These are phyloP conservation scores for Metarhizium robertsii DNA, from an alignment of 2,329 filamentous ascomycete species.

Conservation along the genomic window DNA sequence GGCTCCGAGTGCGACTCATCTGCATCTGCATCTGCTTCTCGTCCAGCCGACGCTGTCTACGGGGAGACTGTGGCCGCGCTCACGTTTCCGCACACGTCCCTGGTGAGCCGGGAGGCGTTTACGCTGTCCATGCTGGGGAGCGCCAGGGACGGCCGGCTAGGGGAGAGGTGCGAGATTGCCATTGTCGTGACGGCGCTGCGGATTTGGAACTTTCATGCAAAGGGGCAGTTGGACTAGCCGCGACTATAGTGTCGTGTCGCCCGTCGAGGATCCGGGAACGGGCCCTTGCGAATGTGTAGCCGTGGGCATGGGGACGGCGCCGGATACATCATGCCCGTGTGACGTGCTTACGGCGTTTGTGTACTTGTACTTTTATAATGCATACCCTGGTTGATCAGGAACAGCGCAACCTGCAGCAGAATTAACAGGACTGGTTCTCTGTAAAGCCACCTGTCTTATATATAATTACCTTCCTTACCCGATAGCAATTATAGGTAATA, in stretches of 20 bases:
- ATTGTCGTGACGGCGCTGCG: slow-evolving; percentile 1
- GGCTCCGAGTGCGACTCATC: neutral
- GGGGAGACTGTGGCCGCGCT: neutral
- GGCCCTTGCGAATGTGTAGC: too few relatives aligned
- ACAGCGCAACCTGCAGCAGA: too few relatives aligned
- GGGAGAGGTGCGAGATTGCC: neutral
- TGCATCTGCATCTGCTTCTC: neutral
- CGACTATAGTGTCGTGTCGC: neutral
- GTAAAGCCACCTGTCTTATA: too few relatives aligned
- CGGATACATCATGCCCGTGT: too few relatives aligned
- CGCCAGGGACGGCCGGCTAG: neutral
- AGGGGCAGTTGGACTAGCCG: neutral
- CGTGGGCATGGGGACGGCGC: too few relatives aligned
- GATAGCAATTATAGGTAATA: too few relatives aligned
- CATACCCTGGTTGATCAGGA: too few relatives aligned
- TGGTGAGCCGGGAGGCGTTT: neutral
- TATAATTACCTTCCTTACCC: too few relatives aligned
- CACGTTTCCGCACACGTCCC: neutral
- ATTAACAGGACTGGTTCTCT: too few relatives aligned
- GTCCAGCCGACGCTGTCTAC: neutral
- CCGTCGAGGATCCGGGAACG: too few relatives aligned
- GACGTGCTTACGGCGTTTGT: too few relatives aligned
- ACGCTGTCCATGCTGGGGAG: neutral
- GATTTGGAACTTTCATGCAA: neutral
- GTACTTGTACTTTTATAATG: too few relatives aligned